Conservation (phyloP, 164 flowering plant genomes). For the Nymphaea thermarum region DNA sequence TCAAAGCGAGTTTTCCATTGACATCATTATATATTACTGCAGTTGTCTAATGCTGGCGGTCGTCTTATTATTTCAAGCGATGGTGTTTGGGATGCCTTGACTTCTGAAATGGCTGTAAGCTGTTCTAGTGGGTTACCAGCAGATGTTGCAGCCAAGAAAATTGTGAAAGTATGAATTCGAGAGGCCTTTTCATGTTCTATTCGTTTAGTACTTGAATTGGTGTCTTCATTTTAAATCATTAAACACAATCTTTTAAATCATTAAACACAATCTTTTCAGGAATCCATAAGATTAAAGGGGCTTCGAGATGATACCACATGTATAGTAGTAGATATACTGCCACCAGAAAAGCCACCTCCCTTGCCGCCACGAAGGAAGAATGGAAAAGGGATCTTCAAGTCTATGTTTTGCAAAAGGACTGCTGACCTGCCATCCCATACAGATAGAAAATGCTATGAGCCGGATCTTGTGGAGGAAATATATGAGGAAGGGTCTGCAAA, state of each 20-base stretch:
- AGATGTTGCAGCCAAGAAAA: slow-evolving; percentile 81
- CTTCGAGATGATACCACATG: slow-evolving; percentile 97
- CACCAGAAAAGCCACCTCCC: slow-evolving; percentile 55
- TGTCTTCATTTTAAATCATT: not conserved
- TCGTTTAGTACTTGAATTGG: not conserved
- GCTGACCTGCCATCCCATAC: slow-evolving; percentile 33
- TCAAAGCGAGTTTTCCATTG: not conserved
- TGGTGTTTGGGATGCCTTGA: slow-evolving; percentile 97
- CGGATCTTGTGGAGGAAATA: slow-evolving; percentile 79
- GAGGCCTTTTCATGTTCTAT: not conserved
- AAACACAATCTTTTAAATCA: not conserved
- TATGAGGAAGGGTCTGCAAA: slow-evolving; percentile 93
- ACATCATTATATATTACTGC: slow-evolving; percentile 11
- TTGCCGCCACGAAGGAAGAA: slow-evolving; percentile 62
- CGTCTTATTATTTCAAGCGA: slow-evolving; percentile 88
- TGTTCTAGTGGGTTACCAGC: slow-evolving; percentile 80
- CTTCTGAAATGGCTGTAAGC: slow-evolving; percentile 59
- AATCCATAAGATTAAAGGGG: slow-evolving; percentile 67
- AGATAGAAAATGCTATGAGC: slow-evolving; percentile 51
- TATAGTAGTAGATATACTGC: slow-evolving; percentile 74
- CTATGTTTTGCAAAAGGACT: slow-evolving; percentile 63
- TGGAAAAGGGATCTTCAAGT: slow-evolving; percentile 70
- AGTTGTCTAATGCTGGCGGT: slow-evolving; percentile 90
- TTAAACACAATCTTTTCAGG: slow-evolving; percentile 29
- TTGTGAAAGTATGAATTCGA: slow-evolving; percentile 53